A percentile compares a stretch with the other conserved stretches of the same genome.
Conservation (phyloP, 2,329 filamentous ascomycete species). For the Stachybotrys elegans region DNA sequence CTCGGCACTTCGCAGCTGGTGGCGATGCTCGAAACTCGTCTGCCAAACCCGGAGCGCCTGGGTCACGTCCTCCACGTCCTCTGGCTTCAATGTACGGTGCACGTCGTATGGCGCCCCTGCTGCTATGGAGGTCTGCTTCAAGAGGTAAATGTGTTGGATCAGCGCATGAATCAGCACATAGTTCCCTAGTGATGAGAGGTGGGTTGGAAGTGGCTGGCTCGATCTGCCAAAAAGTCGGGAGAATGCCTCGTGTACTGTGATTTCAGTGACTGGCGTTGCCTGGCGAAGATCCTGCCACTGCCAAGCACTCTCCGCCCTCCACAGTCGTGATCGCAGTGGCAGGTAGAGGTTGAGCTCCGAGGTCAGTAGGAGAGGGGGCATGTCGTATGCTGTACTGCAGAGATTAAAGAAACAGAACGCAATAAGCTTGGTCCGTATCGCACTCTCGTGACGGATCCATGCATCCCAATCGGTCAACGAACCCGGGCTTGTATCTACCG, state of each 20-base stretch:
- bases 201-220: slow-evolving; percentile 40
- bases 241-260: slow-evolving; percentile 53
- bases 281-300: slow-evolving; percentile 56
- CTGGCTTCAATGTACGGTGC: slow-evolving; percentile 44
- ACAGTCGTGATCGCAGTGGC: slow-evolving; percentile 50
- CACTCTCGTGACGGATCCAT: slow-evolving; percentile 53
- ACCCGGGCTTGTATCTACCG: slow-evolving; percentile 41
- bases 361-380: slow-evolving; percentile 52
- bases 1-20: slow-evolving; percentile 46
- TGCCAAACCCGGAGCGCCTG: slow-evolving; percentile 55
- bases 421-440: slow-evolving; percentile 54
- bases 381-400: slow-evolving; percentile 58
- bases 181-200: slow-evolving; percentile 58
- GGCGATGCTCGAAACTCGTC: slow-evolving; percentile 51
- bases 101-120: slow-evolving; percentile 43
- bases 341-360: slow-evolving; percentile 53
- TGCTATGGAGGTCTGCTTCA: slow-evolving; percentile 57
- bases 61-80: slow-evolving; percentile 52
- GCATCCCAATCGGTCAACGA: slow-evolving; percentile 49
- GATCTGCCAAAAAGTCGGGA: slow-evolving; percentile 48
- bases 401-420: slow-evolving; percentile 60
- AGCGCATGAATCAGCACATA: slow-evolving; percentile 69
- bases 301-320: slow-evolving; percentile 52
- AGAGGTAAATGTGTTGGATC: slow-evolving; percentile 66
- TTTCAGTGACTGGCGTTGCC: slow-evolving; percentile 43